A percentile compares a stretch with the other conserved stretches of the same genome.
phyloP scores from a whole-genome alignment of 768 basidiomycete genomes.

The Xanthoconium stramineum region DNA sequence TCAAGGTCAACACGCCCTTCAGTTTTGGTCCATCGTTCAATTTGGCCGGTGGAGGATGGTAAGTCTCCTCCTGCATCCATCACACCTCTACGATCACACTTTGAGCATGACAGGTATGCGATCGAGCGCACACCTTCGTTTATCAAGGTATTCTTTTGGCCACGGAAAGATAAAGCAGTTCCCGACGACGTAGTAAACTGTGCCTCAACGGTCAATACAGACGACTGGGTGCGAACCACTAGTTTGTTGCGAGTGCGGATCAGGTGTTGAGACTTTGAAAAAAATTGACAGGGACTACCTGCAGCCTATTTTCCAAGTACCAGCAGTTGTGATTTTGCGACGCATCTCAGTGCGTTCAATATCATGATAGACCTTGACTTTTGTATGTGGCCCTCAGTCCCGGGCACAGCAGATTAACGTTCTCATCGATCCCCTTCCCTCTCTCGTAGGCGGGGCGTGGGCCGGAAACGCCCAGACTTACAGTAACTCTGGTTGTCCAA shows the following conservation, averaged over 20 bases:
- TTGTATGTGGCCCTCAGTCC: slow-evolving; percentile 12
- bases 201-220: slow-evolving; percentile 16
- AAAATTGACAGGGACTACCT: slow-evolving; percentile 47
- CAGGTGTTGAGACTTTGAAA: not conserved
- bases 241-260: not conserved
- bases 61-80: not conserved
- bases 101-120: slow-evolving; percentile 32
- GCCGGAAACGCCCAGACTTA: slow-evolving; percentile 23
- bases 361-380: slow-evolving; percentile 57
- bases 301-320: slow-evolving; percentile 56
- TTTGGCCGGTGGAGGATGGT: slow-evolving; percentile 36
- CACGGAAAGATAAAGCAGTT: slow-evolving; percentile 25
- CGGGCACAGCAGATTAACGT: not conserved
- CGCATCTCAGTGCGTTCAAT: slow-evolving; percentile 53
- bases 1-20: slow-evolving; percentile 19
- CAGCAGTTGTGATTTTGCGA: slow-evolving; percentile 52
- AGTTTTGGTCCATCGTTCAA: slow-evolving; percentile 38
- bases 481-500: slow-evolving; percentile 22
- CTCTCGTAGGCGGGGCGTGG: slow-evolving; percentile 25
- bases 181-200: slow-evolving; percentile 33
- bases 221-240: slow-evolving; percentile 21
- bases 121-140: slow-evolving; percentile 31
- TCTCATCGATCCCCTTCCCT: not conserved
- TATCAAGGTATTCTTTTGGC: slow-evolving; percentile 42
- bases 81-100: not conserved